Evolutionary conservation across 2,329 filamentous ascomycete species (phyloP).

Genomic region (Endocalyx cinctus): DNA sequence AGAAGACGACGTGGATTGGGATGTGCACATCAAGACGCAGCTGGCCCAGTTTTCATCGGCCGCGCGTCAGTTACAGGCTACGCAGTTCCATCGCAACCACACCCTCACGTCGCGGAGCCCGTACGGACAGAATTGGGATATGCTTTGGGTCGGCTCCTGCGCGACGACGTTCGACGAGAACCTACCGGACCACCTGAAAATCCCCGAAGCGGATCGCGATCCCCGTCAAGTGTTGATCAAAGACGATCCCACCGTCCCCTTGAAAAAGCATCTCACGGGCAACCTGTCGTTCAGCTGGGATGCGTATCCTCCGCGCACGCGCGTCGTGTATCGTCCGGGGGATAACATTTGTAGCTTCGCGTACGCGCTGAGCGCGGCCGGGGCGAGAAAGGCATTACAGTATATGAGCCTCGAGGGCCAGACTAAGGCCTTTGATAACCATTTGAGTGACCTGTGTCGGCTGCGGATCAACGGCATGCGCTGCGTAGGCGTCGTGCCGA

Average conservation of each 20-base stretch:
- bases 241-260: slow-evolving; percentile 23
- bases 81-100: slow-evolving; percentile 10
- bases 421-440: slow-evolving; percentile 28
- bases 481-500: slow-evolving; percentile 30
- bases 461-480: slow-evolving; percentile 20
- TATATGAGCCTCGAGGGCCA: slow-evolving; percentile 31
- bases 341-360: slow-evolving; percentile 35
- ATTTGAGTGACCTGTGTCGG: slow-evolving; percentile 32
- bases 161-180: slow-evolving; percentile 30
- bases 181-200: slow-evolving; percentile 17
- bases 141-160: slow-evolving; percentile 50
- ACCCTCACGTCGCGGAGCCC: slow-evolving; percentile 25
- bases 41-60: slow-evolving; percentile 24
- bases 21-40: slow-evolving; percentile 30
- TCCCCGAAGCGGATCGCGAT: slow-evolving; percentile 11
- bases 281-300: slow-evolving; percentile 21
- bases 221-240: slow-evolving; percentile 15
- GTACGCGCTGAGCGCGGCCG: slow-evolving; percentile 29
- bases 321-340: slow-evolving; percentile 31
- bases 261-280: slow-evolving; percentile 17
- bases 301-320: slow-evolving; percentile 24
- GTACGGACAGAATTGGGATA: slow-evolving; percentile 48
- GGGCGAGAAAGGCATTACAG: slow-evolving; percentile 29
- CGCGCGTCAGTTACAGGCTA: slow-evolving; percentile 8
- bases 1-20: slow-evolving; percentile 42